Evolutionary conservation across 2,329 filamentous ascomycete species (phyloP).

Genomic region (Emergomyces pasteurianus): DNA sequence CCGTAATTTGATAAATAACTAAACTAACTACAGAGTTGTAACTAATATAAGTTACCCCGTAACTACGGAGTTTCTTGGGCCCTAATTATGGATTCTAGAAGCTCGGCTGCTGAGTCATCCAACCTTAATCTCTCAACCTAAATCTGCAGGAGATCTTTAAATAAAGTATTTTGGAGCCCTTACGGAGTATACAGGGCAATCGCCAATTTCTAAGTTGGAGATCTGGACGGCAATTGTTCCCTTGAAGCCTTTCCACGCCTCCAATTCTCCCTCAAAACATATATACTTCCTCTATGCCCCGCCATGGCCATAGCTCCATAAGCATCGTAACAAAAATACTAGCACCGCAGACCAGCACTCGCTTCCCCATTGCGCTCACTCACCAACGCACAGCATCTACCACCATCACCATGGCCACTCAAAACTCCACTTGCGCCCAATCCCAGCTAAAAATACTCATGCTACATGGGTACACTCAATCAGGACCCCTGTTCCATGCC

Average conservation of each 20-base stretch:
- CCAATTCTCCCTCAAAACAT: too few relatives aligned
- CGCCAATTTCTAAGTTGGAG: too few relatives aligned
- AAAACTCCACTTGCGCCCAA: neutral
- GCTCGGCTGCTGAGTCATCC: neutral
- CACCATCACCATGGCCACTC: conserved; percentile 2
- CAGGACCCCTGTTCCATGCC: conserved; percentile 67
- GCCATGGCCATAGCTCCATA: neutral
- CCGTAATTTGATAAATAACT: too few relatives aligned
- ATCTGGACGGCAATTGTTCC: neutral
- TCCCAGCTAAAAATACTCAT: conserved; percentile 54
- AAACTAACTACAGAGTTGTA: too few relatives aligned
- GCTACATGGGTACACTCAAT: conserved; percentile 86
- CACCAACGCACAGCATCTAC: neutral
- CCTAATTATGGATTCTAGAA: neutral
- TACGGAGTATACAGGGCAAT: too few relatives aligned
- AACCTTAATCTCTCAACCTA: conserved; percentile 1
- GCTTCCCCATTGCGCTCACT: neutral
- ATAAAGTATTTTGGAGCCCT: too few relatives aligned
- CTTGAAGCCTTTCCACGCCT: neutral
- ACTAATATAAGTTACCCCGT: too few relatives aligned
- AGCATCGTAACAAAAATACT: neutral
- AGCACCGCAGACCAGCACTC: neutral
- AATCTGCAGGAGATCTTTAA: neutral
- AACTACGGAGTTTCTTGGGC: too few relatives aligned
- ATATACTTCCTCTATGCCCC: neutral